Percentiles rank a stretch among this genome's conserved stretches.
These are phyloP conservation scores for Collybia mongolica DNA, from an alignment of 768 basidiomycete species.

Conservation along the genomic window DNA sequence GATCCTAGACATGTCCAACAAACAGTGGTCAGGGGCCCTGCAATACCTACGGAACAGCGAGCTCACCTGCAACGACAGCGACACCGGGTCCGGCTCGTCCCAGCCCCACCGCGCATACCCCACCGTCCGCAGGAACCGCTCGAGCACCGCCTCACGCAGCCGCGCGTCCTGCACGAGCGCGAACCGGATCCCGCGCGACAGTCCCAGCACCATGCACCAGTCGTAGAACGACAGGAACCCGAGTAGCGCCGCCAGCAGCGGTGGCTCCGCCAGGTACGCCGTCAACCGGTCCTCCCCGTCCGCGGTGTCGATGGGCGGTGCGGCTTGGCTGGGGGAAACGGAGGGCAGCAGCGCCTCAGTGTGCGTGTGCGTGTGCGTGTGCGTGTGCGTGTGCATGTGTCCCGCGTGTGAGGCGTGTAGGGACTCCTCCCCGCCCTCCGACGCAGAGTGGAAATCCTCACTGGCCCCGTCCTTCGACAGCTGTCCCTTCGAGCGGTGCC, in stretches of 20 bases:
- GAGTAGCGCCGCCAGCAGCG: slow-evolving; percentile 55
- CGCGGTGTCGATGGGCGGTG: too few species aligned
- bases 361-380: too few species aligned
- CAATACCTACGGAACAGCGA: not conserved
- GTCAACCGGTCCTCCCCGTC: slow-evolving; percentile 33
- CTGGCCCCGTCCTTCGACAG: not conserved
- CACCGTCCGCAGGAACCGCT: slow-evolving; percentile 66
- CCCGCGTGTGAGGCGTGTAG: not conserved
- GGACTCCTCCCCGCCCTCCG: not conserved
- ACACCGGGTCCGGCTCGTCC: slow-evolving; percentile 59
- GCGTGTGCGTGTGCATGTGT: too few species aligned
- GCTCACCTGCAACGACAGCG: slow-evolving; percentile 61
- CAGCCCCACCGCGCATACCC: slow-evolving; percentile 72
- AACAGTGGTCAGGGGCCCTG: not conserved
- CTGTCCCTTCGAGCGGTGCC: not conserved
- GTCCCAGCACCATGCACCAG: slow-evolving; percentile 60
- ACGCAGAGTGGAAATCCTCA: not conserved
- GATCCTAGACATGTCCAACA: slow-evolving; percentile 50
- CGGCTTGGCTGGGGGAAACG: slow-evolving; percentile 26
- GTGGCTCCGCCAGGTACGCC: slow-evolving; percentile 52
- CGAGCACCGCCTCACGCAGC: slow-evolving; percentile 64
- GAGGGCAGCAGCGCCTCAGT: slow-evolving; percentile 28
- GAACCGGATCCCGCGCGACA: slow-evolving; percentile 53
- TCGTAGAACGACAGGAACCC: slow-evolving; percentile 68
- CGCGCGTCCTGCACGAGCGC: slow-evolving; percentile 46